These are phyloP conservation scores for Fusarium xylarioides DNA, from an alignment of 2,329 filamentous ascomycete genomes.

Conservation along the genomic window DNA sequence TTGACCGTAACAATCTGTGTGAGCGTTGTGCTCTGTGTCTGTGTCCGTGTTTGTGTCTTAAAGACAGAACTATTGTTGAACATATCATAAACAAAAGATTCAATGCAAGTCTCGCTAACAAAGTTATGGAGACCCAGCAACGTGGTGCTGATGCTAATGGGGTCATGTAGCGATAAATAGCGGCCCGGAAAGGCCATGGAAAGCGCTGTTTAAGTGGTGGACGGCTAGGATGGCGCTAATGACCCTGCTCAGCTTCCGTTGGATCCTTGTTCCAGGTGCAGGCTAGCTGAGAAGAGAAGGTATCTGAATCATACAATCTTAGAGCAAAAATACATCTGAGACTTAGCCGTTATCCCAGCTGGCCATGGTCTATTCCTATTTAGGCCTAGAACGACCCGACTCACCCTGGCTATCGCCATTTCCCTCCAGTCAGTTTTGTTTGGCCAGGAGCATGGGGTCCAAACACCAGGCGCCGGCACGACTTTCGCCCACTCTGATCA, in stretches of 20 bases:
- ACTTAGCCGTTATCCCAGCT: slow-evolving; percentile 18
- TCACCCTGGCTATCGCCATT: slow-evolving; percentile 40
- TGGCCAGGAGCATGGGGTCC: slow-evolving; percentile 32
- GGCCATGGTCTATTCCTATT: slow-evolving; percentile 24
- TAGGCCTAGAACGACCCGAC: slow-evolving; percentile 5
- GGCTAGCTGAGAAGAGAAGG: slow-evolving; percentile 18
- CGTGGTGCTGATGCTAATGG: slow-evolving; percentile 20
- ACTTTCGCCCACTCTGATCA: slow-evolving; percentile 32
- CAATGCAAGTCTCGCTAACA: neutral
- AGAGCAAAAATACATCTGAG: slow-evolving; percentile 20
- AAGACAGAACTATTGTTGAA: neutral
- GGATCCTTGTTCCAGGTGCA: slow-evolving; percentile 39
- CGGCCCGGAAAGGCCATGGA: slow-evolving; percentile 1
- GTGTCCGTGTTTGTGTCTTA: neutral
- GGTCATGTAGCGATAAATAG: slow-evolving; percentile 11
- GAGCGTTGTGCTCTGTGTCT: neutral
- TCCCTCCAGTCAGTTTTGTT: slow-evolving; percentile 35
- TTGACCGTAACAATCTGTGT: neutral
- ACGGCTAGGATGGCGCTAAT: slow-evolving; percentile 22
- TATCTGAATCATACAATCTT: slow-evolving; percentile 16
- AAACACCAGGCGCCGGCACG: slow-evolving; percentile 40
- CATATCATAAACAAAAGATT: neutral
- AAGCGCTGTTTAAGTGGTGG: slow-evolving; percentile 26
- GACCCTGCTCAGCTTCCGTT: slow-evolving; percentile 35
- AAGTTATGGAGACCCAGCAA: slow-evolving; percentile 8